phyloP scores from a whole-genome alignment of 352 stramenopile genomes.

The Globisporangium sylvaticum region DNA sequence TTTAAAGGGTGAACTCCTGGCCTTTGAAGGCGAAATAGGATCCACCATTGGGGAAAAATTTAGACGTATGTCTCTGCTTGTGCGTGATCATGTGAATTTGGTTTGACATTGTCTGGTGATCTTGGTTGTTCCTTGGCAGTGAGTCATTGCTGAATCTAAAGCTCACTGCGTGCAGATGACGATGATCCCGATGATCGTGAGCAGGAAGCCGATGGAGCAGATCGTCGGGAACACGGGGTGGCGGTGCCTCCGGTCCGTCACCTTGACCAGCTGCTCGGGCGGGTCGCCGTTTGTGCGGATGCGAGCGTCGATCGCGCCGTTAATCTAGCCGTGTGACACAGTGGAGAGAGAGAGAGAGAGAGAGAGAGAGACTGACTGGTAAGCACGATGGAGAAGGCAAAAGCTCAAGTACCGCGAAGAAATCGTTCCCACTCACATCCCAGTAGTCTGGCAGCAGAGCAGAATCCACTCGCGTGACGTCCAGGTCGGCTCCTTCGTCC shows the following conservation, averaged over 20 bases:
- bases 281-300: conserved; percentile 53
- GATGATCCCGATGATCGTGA: conserved; percentile 60
- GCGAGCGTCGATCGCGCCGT: conserved; percentile 16
- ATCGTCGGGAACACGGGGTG: conserved; percentile 69
- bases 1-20: not conserved
- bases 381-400: not conserved
- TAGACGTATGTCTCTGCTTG: not conserved
- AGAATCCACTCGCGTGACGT: conserved; percentile 29
- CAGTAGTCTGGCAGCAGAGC: conserved; percentile 51
- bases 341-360: not conserved
- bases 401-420: not conserved
- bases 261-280: conserved; percentile 70
- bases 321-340: not conserved
- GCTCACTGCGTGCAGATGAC: conserved; percentile 47
- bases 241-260: conserved; percentile 61
- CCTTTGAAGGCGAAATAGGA: not conserved
- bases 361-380: not conserved
- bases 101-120: not conserved
- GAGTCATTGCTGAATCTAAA: not conserved
- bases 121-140: not conserved
- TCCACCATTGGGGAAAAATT: not conserved
- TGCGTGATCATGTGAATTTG: not conserved
- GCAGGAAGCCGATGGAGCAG: conserved; percentile 63
- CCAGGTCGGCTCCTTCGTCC: not conserved
- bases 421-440: conserved; percentile 22